Base-by-base conservation (phyloP, 371 early-diverging fungal genomes). In the Mortierella sp. region DNA sequence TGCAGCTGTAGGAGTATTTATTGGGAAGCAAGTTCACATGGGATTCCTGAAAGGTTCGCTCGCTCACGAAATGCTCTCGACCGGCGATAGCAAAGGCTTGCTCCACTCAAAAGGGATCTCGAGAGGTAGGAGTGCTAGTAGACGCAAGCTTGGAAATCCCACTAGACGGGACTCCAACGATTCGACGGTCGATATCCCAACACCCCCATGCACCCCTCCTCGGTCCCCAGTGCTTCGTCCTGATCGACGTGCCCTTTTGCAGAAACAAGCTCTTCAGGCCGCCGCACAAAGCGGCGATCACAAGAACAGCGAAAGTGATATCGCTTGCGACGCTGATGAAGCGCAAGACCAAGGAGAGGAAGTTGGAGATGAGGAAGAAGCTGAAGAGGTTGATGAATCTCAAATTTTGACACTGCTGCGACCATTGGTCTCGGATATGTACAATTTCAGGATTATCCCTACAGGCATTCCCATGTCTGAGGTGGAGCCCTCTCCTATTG, bases 1-100 rank as follows among this genome's bases (percentile, higher is more conserved):
- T 6, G 81, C 81, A 1, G 83, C 78, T 14, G 78, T 83, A 1
- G 83, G 83, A 3, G 78, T 83, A 3, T 78, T 83, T 59, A 83
- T 83, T 26, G 83, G 83, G 18, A 77, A 78, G 45, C 68, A 83
- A 32, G 78, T 83, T 26, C 68, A 72, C 49, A 78, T 83, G 83
- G 79, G 75, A 0, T 83, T 83, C 49, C 57, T 83, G 55, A 83
- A 78, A 28, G 83, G 83, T 2, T 81, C 81, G 0, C 70, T 78
- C 11, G 73, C 78, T 5, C 70, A 63, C 8, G 83, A 79, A 57
- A 70, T 79, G 72, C 43, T 79, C 11, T 74, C 79, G 14, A 66
- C 70, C 2, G 72, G 22, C 16, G 72, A 16, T 49, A n/a, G 32
- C 11, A 43, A 37, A n/a, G 20, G 61, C 54, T n/a, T 28, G 9